Percentiles rank a stretch among this genome's conserved stretches.
phyloP scores from a whole-genome alignment of 1,139 yeast species.

The Taphrina populina region DNA sequence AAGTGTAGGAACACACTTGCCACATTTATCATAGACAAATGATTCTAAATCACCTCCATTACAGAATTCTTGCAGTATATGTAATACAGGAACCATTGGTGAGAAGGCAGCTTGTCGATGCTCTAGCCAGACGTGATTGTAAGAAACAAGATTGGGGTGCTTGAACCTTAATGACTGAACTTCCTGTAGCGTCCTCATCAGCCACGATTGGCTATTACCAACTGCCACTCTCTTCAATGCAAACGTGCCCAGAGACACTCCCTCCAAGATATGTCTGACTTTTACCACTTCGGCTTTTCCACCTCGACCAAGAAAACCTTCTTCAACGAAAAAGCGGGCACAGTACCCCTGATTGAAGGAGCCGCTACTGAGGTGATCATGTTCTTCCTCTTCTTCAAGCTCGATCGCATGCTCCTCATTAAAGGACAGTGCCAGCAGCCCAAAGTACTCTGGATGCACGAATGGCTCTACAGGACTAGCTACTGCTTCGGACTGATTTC shows the following conservation, averaged over 20 bases:
- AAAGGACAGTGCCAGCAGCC: slow-evolving; percentile 18
- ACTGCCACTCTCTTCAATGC: slow-evolving; percentile 83
- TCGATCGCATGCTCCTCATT: slow-evolving; percentile 20
- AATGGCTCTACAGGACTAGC: background rate
- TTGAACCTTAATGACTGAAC: slow-evolving; percentile 61
- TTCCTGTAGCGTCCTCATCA: slow-evolving; percentile 70
- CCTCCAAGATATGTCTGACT: slow-evolving; percentile 75
- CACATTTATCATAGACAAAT: slow-evolving; percentile 47
- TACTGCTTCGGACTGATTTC: too few relatives aligned
- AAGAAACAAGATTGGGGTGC: slow-evolving; percentile 68
- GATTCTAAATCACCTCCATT: slow-evolving; percentile 84
- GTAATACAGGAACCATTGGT: slow-evolving; percentile 74
- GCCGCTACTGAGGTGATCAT: slow-evolving; percentile 10
- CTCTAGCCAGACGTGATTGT: slow-evolving; percentile 92
- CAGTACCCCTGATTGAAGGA: slow-evolving; percentile 64
- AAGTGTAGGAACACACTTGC: slow-evolving; percentile 34
- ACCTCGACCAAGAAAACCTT: slow-evolving; percentile 66
- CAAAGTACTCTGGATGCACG: slow-evolving; percentile 32
- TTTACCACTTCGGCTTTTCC: slow-evolving; percentile 80
- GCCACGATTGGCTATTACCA: slow-evolving; percentile 68
- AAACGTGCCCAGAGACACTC: slow-evolving; percentile 69
- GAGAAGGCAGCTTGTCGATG: slow-evolving; percentile 61
- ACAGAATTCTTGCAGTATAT: slow-evolving; percentile 79
- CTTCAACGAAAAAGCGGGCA: slow-evolving; percentile 59
- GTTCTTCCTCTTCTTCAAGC: slow-evolving; percentile 6